Evolutionary conservation across 495 filamentous ascomycete species (phyloP), one percentile per base, ranked within the genome.

Genomic region (Coniosporium apollinis): DNA sequence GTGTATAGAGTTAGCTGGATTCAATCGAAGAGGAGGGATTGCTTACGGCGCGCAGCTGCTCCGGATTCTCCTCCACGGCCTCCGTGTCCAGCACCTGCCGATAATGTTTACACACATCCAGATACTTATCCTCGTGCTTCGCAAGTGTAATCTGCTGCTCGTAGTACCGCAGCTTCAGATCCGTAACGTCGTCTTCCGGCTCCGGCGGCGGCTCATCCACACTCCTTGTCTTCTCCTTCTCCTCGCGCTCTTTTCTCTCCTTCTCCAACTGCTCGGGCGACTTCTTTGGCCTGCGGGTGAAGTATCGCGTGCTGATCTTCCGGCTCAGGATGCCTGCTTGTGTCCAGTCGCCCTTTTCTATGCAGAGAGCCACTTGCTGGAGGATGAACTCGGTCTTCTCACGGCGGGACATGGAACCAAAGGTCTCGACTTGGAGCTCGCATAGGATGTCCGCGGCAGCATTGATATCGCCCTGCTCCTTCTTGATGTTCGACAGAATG

Each of bases 321-420:
- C 89, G 76, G 55, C 78, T 83, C 19, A 97, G 67, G 49, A 97
- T 93, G 36, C 75, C 76, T 16, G 91, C 91, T 58, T 96, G 89
- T 37, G 78, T 89, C 81, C 83, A 97, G 56, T 97, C 89, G 22
- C 76, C 80, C 39, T 76, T 85, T 61, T 96, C 82, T 51, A 97
- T 94, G 64, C 89, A 94, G 33, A 96, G 65, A 9, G 75, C 71
- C 32, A 97, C 87, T 59, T 97, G 89, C 50, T 87, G 82, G 32
- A 97, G 67, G 46, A 97, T 96, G 53, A 97, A 96, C 47, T 94
- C 89, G 9, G 82, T 87, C 77, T 97, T 97, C 56, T 97, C 89
- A 41, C 91, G 74, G 46, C 87, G 68, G 29, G 81, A 77, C 89
- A 97, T 97, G 25, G 89, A 96, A 14, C 89, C 89, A 49, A 97